Base-by-base conservation (phyloP, 1,139 yeast genomes). In the Wickerhamomyces sp. region DNA sequence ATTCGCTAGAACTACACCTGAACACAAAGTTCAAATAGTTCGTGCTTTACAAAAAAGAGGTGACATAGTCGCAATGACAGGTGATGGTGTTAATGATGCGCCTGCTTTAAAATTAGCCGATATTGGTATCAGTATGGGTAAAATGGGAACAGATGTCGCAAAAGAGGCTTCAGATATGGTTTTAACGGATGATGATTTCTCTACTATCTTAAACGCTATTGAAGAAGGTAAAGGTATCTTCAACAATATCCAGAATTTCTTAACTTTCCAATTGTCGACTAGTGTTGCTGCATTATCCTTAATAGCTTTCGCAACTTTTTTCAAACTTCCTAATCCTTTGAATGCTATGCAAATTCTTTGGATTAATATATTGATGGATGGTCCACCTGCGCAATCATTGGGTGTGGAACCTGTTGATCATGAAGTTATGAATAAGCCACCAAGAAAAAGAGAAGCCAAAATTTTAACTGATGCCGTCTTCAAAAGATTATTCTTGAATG, bases 81-180 rank as follows among this genome's bases (percentile, higher is more conserved):
- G 98, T 50, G 98, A 92, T 63, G 98, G 98, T 64, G 98, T 92
- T 21, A 92, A 92, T 60, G 98, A 92, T 65, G 97, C 98, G 0
- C 98, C 98, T n/a, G 97, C 98, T 5, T 74, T 92, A 55, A 92
- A 92, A 61, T 72, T 90, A 56, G 98, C 98, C 3, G 96, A 92
- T 63, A 94, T 92, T 53, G 98, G 98, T 54, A 90, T 92, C 53
- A 84, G 96, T 25, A 92, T 92, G 98, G 98, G 98, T 46, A 79
- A 81, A 55, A 79, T 85, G 64, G 98, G 98, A 43, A 92, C 98
- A 1, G 98, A 92, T 63, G 98, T 92, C 36, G 98, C 98, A 36
- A 92, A 92, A 58, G 98, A 92, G 63, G 97, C 97, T 0, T 89
- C 97, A 5, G 98, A 92, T 62, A 92, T 92, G 97, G 92, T 92